Evolutionary conservation across 805 yeast species (phyloP), one percentile per base, ranked within the genome.

Genomic region (Schizosaccharomyces japonicus): DNA sequence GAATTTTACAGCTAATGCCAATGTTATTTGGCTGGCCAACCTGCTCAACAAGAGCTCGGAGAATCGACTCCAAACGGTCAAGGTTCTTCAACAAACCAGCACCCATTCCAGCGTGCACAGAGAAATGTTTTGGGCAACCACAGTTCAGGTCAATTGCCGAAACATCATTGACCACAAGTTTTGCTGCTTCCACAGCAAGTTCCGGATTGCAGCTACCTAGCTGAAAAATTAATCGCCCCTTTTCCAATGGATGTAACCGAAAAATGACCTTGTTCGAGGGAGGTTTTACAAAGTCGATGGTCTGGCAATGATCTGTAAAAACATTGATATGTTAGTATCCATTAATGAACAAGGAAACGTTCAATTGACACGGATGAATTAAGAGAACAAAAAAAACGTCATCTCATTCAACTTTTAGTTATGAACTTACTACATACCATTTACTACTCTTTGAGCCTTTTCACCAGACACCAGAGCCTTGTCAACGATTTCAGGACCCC

Each of bases 81-180:
- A 96, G 95, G 0, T 85, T 81, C 29, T 69, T 66, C 49, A 90
- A 65, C 44, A 90, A 65, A 0, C 94, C 95, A 2, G 96, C 94
- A 4, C 98, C 98, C 96, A 90, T 90, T 1, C 98, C 98, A 0
- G 92, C 69, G 60, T 90, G 98, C 2, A 84, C 70, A 1, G 93
- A 80, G 57, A 90, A 90, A 54, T 84, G 95, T 59, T 87, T 90
- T 2, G 98, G 98, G 63, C 98, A 90, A 4, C 98, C 98, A 27
- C 94, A 83, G 60, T 90, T 90, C 50, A 90, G 69, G 59, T 90
- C 98, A 4, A 90, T 79, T 6, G 93, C 96, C 52, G 75, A 84
- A 2, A 90, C 96, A 60, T 90, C 96, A 1, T 67, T 57, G 6
- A 85, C 82, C 2, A 90, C 80, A 39, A 77, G 68, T 48, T 70